Evolutionary conservation across 2,329 filamentous ascomycete species (phyloP).

Genomic region (Trichophyton simii): DNA sequence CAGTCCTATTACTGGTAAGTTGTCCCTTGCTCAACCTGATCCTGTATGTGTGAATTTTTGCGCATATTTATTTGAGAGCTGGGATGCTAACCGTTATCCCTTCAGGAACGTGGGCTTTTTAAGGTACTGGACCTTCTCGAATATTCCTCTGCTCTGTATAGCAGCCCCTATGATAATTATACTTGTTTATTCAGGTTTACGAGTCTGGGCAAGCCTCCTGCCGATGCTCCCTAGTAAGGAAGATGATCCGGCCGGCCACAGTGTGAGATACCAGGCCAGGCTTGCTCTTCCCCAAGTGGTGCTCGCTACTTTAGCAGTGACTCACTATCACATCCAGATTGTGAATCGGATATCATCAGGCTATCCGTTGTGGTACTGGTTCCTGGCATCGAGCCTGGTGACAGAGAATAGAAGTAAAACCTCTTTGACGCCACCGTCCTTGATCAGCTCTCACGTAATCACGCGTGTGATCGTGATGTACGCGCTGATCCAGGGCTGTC

Average conservation of each 20-base stretch:
- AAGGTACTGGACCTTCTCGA: conserved; percentile 77
- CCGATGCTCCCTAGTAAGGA: not conserved
- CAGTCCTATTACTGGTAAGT: conserved; percentile 80
- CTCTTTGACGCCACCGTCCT: not conserved
- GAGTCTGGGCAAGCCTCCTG: conserved; percentile 28
- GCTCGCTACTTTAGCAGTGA: conserved; percentile 58
- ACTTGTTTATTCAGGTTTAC: conserved; percentile 39
- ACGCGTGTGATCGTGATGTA: conserved; percentile 69
- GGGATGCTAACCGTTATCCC: conserved; percentile 13
- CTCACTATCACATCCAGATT: conserved; percentile 85
- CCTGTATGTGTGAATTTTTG: not conserved
- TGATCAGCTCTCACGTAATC: conserved; percentile 22
- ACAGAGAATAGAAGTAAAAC: conserved; percentile 10
- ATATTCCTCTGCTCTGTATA: conserved; percentile 76
- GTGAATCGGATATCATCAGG: conserved; percentile 79
- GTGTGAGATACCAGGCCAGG: conserved; percentile 30
- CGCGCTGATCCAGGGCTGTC: conserved; percentile 62
- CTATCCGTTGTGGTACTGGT: conserved; percentile 82
- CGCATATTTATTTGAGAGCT: not conserved
- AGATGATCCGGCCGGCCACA: conserved; percentile 8
- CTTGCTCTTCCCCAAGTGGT: conserved; percentile 62
- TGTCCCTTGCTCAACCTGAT: not conserved
- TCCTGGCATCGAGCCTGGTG: conserved; percentile 44
- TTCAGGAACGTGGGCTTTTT: conserved; percentile 75
- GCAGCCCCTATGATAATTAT: conserved; percentile 64